Conservation (phyloP, 306 rosid genomes). For the Gynostemma pentaphyllum region DNA sequence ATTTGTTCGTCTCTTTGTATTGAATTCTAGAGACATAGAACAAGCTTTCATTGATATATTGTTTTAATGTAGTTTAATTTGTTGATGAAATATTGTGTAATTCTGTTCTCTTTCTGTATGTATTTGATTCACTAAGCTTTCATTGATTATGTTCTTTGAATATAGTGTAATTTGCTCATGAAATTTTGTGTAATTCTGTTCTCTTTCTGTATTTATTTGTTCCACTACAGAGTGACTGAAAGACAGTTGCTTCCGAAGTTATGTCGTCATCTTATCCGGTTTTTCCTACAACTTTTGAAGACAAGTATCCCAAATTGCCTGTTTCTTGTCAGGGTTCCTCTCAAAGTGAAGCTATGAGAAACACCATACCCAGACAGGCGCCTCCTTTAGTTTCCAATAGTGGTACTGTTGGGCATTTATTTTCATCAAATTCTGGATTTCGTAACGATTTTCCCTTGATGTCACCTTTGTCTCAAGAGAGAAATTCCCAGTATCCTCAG, state of each 20-base stretch:
- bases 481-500: conserved; percentile 29
- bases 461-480: conserved; percentile 28
- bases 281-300: conserved; percentile 28
- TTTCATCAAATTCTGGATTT: conserved; percentile 31
- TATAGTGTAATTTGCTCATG: background rate
- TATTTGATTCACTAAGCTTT: conserved; percentile 15
- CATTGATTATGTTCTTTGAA: background rate
- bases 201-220: conserved; percentile 4
- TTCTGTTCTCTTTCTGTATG: background rate
- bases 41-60: conserved; percentile 6
- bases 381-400: conserved; percentile 27
- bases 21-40: background rate
- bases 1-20: background rate
- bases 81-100: background rate
- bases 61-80: background rate
- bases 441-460: conserved; percentile 19
- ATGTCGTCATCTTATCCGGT: conserved; percentile 45
- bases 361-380: conserved; percentile 27
- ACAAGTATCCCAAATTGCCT: conserved; percentile 28
- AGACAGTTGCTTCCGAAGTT: conserved; percentile 18
- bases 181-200: background rate
- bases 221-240: conserved; percentile 13
- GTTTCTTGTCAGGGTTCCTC: conserved; percentile 43
- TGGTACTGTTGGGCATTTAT: conserved; percentile 27
- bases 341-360: conserved; percentile 22